phyloP scores from a whole-genome alignment of 331 rosid genomes.

The Quercus phellos region DNA sequence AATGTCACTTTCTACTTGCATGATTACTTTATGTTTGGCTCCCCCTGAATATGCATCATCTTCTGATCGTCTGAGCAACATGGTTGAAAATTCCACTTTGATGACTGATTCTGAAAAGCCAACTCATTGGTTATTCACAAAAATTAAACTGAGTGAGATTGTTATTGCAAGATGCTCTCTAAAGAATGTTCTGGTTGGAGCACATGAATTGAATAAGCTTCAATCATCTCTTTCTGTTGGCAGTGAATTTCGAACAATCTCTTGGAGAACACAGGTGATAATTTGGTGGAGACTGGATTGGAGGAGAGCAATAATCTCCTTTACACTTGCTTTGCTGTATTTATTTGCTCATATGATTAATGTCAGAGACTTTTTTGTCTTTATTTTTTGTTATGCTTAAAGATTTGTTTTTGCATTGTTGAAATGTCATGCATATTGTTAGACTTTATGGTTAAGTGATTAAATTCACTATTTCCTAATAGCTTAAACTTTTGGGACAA shows the following conservation, averaged over 20 bases:
- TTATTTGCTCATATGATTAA: background rate
- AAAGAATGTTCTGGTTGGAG: slow-evolving; percentile 51
- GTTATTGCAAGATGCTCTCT: slow-evolving; percentile 57
- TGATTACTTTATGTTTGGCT: slow-evolving; percentile 29
- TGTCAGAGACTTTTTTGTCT: background rate
- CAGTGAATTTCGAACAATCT: slow-evolving; percentile 49
- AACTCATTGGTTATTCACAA: slow-evolving; percentile 49
- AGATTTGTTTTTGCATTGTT: background rate
- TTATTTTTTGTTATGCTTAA: slow-evolving; percentile 1
- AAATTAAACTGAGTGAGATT: slow-evolving; percentile 41
- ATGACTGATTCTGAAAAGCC: slow-evolving; percentile 30
- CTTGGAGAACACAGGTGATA: slow-evolving; percentile 74
- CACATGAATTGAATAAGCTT: slow-evolving; percentile 51
- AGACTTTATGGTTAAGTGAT: no score
- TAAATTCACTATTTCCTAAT: no score
- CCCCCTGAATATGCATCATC: slow-evolving; percentile 32
- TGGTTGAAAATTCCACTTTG: slow-evolving; percentile 32
- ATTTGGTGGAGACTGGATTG: slow-evolving; percentile 7
- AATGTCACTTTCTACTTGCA: slow-evolving; percentile 57
- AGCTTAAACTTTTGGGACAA: no score
- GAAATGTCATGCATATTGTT: background rate
- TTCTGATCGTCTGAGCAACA: slow-evolving; percentile 29
- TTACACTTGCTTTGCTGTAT: slow-evolving; percentile 16
- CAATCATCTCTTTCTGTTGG: slow-evolving; percentile 52
- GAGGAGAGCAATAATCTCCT: slow-evolving; percentile 6